Evolutionary conservation across 768 basidiomycete genomes (phyloP).

Genomic region (Tricholoma matsutake): DNA sequence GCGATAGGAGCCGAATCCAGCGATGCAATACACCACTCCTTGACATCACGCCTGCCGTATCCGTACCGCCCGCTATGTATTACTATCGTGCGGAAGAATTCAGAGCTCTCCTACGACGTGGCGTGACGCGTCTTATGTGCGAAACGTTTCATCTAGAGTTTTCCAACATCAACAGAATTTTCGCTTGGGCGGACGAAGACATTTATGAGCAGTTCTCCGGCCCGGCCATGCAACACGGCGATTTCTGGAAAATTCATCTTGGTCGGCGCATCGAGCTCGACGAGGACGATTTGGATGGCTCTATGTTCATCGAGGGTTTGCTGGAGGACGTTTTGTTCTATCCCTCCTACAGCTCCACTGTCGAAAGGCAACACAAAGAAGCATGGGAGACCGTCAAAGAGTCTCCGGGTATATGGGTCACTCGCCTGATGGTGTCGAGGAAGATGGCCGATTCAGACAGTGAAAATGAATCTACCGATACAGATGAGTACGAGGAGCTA

Average conservation of each 20-base stretch:
- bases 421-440: slow-evolving; percentile 8
- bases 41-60: slow-evolving; percentile 10
- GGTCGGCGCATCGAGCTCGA: slow-evolving; percentile 34
- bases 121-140: slow-evolving; percentile 37
- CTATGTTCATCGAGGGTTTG: slow-evolving; percentile 29
- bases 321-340: slow-evolving; percentile 32
- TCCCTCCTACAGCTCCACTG: slow-evolving; percentile 3
- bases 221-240: slow-evolving; percentile 29
- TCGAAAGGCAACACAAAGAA: neutral
- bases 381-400: slow-evolving; percentile 32
- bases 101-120: slow-evolving; percentile 26
- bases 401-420: slow-evolving; percentile 30
- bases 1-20: slow-evolving; percentile 10
- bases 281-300: slow-evolving; percentile 33
- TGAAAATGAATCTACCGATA: neutral
- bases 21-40: slow-evolving; percentile 31
- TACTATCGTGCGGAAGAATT: slow-evolving; percentile 22
- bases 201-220: slow-evolving; percentile 32
- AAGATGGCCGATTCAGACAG: neutral
- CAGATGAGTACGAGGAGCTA: neutral
- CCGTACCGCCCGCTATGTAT: slow-evolving; percentile 7
- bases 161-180: slow-evolving; percentile 26
- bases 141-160: slow-evolving; percentile 34
- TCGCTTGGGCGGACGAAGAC: slow-evolving; percentile 30
- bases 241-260: slow-evolving; percentile 39